Evolutionary conservation across 768 basidiomycete genomes (phyloP).

Genomic region (Rhodotorula babjevae): DNA sequence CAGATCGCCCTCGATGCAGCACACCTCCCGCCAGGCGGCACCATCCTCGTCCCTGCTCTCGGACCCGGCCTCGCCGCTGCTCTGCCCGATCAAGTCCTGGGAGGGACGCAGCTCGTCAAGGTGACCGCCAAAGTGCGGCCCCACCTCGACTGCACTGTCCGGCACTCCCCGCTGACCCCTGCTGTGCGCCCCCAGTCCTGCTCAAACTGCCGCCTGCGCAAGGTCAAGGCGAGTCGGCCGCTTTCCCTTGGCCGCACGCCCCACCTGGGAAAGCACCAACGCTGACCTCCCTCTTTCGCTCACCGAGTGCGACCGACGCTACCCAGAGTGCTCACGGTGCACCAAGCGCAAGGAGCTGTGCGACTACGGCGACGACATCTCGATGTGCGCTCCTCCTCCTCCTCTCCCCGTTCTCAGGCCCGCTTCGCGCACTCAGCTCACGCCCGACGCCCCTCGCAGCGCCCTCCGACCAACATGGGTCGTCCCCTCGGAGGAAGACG

Average conservation of each 20-base stretch:
- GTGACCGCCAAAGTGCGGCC: slow-evolving; percentile 21
- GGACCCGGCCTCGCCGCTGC: not conserved
- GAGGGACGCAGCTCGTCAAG: slow-evolving; percentile 21
- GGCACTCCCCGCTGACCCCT: too few relatives aligned
- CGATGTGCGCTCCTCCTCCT: slow-evolving; percentile 1
- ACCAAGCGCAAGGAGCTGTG: slow-evolving; percentile 25
- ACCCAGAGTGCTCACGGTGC: slow-evolving; percentile 26
- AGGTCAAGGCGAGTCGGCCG: slow-evolving; percentile 20
- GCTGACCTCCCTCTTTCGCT: too few relatives aligned
- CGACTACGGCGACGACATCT: slow-evolving; percentile 31
- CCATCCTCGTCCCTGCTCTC: not conserved
- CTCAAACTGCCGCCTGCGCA: slow-evolving; percentile 18
- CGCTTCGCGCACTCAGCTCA: too few relatives aligned
- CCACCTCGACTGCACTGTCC: too few relatives aligned
- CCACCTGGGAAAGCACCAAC: too few relatives aligned
- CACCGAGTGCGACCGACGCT: slow-evolving; percentile 26
- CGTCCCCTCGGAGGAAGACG: not conserved
- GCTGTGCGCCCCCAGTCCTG: slow-evolving; percentile 4
- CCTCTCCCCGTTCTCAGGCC: not conserved
- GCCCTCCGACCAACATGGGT: slow-evolving; percentile 26
- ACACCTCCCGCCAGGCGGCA: slow-evolving; percentile 9
- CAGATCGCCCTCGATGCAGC: not conserved
- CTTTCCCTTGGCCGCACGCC: not conserved
- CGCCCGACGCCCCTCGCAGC: not conserved
- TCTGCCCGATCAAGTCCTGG: slow-evolving; percentile 4